A percentile compares a stretch with the other conserved stretches of the same genome.
phyloP scores from a whole-genome alignment of 805 yeast species.

The Hanseniaspora clermontiae region DNA sequence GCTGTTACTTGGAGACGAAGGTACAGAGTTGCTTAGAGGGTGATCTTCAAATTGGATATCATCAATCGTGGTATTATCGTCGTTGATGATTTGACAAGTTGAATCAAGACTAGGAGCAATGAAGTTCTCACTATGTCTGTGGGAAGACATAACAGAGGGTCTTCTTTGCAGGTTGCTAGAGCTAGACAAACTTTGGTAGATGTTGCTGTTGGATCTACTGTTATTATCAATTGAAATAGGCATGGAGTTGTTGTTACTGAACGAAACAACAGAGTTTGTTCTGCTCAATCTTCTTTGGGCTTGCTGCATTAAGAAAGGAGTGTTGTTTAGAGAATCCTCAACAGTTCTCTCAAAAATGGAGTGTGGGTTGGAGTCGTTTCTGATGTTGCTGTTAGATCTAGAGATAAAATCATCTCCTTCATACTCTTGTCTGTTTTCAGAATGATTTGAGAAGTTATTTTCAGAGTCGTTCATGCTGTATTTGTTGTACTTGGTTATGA shows the following conservation, averaged over 20 bases:
- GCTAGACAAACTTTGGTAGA: conserved; percentile 13
- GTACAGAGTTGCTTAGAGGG: not conserved
- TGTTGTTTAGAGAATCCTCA: conserved; percentile 37
- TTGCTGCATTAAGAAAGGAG: conserved; percentile 13
- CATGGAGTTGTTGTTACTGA: conserved; percentile 11
- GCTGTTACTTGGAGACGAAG: conserved; percentile 1
- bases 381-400: conserved; percentile 10
- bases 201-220: conserved; percentile 4
- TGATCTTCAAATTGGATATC: conserved; percentile 55
- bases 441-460: conserved; percentile 1
- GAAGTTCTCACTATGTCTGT: conserved; percentile 42
- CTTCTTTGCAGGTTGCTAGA: conserved; percentile 14
- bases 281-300: conserved; percentile 18
- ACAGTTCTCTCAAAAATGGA: conserved; percentile 56
- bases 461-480: not conserved
- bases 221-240: not conserved
- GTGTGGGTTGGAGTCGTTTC: not conserved
- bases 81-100: conserved; percentile 50
- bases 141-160: conserved; percentile 19
- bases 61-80: conserved; percentile 46
- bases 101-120: conserved; percentile 80
- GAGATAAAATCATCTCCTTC: conserved; percentile 7
- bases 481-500: too few species aligned
- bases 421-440: not conserved
- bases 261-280: conserved; percentile 13